These are phyloP conservation scores for Claviceps sp. DNA, from an alignment of 2,329 filamentous ascomycete species.

Conservation along the genomic window DNA sequence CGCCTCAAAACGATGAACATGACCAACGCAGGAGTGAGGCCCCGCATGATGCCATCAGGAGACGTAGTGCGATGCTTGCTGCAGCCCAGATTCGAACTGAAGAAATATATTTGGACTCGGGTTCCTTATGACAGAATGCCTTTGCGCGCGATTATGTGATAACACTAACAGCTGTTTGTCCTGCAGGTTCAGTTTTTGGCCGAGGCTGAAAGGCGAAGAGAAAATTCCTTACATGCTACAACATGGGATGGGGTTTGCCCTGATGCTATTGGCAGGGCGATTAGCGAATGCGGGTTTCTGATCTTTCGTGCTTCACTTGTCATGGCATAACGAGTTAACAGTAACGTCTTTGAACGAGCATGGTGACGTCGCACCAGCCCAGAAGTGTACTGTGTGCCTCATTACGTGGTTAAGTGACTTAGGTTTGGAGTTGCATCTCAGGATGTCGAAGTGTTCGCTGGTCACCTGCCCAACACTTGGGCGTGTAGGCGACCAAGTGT, in stretches of 20 bases:
- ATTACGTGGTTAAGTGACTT: neutral
- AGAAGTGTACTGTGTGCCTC: too few species aligned
- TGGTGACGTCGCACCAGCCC: too few species aligned
- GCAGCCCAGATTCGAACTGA: neutral
- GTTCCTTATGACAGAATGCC: neutral
- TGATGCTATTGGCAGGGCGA: too few species aligned
- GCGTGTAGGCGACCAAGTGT: neutral
- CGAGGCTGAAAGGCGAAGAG: neutral
- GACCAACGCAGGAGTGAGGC: neutral
- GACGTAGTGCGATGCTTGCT: neutral
- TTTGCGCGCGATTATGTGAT: neutral
- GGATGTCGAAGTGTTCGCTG: neutral
- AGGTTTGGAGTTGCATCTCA: neutral
- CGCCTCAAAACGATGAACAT: neutral
- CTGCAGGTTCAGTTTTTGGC: neutral
- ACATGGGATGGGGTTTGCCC: neutral
- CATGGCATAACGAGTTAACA: too few species aligned
- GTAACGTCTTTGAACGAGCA: too few species aligned
- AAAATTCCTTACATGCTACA: neutral
- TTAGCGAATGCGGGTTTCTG: too few species aligned
- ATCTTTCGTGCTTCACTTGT: too few species aligned
- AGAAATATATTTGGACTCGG: neutral
- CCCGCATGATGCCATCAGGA: neutral
- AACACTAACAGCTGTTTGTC: neutral
- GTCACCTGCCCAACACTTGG: slow-evolving; percentile 2